phyloP scores from a whole-genome alignment of 352 stramenopile species.

The Globisporangium irregulare region DNA sequence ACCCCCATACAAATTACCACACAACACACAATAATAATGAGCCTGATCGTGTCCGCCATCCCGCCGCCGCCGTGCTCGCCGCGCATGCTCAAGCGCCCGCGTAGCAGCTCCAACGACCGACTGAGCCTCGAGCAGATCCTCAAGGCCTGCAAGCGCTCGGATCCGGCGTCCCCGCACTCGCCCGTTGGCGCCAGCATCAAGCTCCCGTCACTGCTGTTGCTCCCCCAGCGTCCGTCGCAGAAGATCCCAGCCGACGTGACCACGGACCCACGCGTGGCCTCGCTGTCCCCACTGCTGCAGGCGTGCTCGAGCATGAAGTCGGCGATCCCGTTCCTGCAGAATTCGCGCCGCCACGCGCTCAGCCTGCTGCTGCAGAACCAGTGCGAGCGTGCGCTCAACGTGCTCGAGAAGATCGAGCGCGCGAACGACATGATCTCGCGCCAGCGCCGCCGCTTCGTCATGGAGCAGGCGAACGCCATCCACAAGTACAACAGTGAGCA shows the following conservation, averaged over 20 bases:
- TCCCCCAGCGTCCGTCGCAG: constrained; percentile 14
- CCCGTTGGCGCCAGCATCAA: constrained; percentile 16
- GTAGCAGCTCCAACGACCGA: constrained; percentile 43
- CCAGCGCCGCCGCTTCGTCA: constrained; percentile 59
- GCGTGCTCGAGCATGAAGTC: constrained; percentile 58
- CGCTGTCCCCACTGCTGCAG: constrained; percentile 39
- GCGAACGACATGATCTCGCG: constrained; percentile 76
- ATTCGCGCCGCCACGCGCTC: constrained; percentile 68
- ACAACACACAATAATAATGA: constrained; percentile 32
- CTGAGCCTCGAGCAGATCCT: constrained; percentile 47
- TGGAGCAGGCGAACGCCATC: constrained; percentile 55
- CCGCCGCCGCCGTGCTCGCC: constrained; percentile 13
- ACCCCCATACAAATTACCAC: not conserved
- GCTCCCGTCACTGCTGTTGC: not conserved
- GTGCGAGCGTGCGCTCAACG: constrained; percentile 64
- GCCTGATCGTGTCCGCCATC: constrained; percentile 46
- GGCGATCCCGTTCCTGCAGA: constrained; percentile 73
- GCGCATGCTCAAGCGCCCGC: constrained; percentile 56
- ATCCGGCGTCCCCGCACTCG: constrained; percentile 47
- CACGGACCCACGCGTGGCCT: not conserved
- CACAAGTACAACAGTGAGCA: constrained; percentile 23
- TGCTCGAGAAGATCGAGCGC: constrained; percentile 81
- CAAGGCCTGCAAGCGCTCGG: constrained; percentile 61
- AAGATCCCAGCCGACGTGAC: constrained; percentile 13
- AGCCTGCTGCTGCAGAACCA: constrained; percentile 69